Evolutionary conservation across 83 land plant genomes (phyloP), one percentile per base, ranked within the genome.

Genomic region (Larix sibirica): DNA sequence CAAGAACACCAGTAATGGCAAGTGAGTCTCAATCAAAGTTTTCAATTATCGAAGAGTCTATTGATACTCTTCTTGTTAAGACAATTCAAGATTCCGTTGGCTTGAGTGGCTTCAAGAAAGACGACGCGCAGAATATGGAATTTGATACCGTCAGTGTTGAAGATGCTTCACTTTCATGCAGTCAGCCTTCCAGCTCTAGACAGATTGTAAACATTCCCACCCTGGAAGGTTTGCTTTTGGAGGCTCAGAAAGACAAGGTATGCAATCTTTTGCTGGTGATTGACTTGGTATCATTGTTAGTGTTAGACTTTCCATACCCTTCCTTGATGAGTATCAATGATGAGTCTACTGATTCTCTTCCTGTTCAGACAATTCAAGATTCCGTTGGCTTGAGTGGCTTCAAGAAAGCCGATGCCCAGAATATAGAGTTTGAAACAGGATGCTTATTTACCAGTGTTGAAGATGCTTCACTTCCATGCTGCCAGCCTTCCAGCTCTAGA

Each of bases 211-310:
- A 83, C 62, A 84, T 71, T 62, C 93, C 93, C 73, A 67, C 81
- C 14, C 86, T 95, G 70, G 95, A 95, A 61, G 90, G 87, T 42
- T 71, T 89, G 28, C 0, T 28, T 28, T 28, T 28, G 28, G 28
- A 28, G 28, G 28, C 28, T 28, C 28, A 28, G 28, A 28, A 28
- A 28, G 28, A 28, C 28, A 28, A 28, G 28, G 28, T 28, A 28
- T 28, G 28, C 28, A 28, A 28, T 28, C 28, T 28, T 28, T 28
- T 28, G 28, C 28, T 28, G 28, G 28, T 28, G 28, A 28, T 28
- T 28, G 28, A 28, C 28, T 28, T 28, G 28, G 28, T 28, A 28
- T 28, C 28, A 28, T 28, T 28, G 28, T 28, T 28, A 28, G 28
- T 28, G 28, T 28, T 28, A 28, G 28, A 28, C 28, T 28, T 28